A percentile compares a stretch with the other conserved stretches of the same genome.
Evolutionary conservation across 1,139 yeast species (phyloP).

Genomic region (Magnusiomyces sp.): DNA sequence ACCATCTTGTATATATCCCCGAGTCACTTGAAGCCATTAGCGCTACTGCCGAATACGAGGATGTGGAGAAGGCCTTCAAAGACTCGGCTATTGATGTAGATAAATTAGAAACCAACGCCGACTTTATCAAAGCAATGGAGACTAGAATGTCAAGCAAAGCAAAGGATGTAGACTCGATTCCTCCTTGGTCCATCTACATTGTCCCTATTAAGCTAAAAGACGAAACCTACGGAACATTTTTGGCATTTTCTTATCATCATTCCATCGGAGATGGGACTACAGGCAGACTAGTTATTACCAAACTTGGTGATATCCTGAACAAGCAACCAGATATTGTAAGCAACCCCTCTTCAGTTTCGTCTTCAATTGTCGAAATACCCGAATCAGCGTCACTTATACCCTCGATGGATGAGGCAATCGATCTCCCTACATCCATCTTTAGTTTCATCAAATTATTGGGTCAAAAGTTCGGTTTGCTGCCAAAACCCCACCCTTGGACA

Average conservation of each 20-base stretch:
- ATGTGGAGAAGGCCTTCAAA: background rate
- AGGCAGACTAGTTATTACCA: constrained; percentile 7
- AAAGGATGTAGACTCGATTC: constrained; percentile 3
- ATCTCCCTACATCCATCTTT: constrained; percentile 3
- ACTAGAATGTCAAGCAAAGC: background rate
- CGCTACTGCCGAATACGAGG: background rate
- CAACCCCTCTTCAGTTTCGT: background rate
- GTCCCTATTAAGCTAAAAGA: background rate
- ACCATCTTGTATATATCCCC: background rate
- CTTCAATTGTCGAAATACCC: constrained; percentile 2
- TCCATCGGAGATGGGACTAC: constrained; percentile 12
- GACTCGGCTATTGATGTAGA: background rate
- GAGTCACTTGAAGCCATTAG: background rate
- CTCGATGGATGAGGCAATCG: constrained; percentile 4
- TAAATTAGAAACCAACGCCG: background rate
- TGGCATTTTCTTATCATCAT: constrained; percentile 11
- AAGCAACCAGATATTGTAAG: background rate
- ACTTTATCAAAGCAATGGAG: background rate
- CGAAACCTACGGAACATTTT: background rate
- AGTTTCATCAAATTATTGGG: background rate
- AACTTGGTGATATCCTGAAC: constrained; percentile 5
- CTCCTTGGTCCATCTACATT: constrained; percentile 12
- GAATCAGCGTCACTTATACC: background rate
- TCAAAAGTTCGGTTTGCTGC: background rate
- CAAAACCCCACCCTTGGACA: constrained; percentile 3